Conservation (phyloP, 768 basidiomycete genomes). For the Xerocomellus amylosporus region DNA sequence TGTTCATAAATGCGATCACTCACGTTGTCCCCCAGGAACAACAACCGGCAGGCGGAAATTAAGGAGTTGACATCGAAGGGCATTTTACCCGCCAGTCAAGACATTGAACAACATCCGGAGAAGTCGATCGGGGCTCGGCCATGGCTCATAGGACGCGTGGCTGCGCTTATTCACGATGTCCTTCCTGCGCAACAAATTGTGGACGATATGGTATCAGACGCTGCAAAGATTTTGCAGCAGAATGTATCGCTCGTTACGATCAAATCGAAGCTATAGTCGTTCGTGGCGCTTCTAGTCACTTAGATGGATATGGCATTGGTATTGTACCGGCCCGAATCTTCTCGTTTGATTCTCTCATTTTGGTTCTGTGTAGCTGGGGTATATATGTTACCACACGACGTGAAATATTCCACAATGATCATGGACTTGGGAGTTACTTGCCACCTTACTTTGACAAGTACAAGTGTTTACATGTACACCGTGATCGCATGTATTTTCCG, state of each 20-base stretch:
- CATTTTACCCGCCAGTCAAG: constrained; percentile 70
- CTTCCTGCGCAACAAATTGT: constrained; percentile 81
- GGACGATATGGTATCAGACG: constrained; percentile 72
- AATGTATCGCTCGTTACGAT: constrained; percentile 38
- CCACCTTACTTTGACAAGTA: too few species aligned
- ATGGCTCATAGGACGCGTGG: constrained; percentile 85
- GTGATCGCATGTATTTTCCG: too few species aligned
- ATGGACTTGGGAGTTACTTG: too few species aligned
- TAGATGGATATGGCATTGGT: neutral
- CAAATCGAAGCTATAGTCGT: constrained; percentile 49
- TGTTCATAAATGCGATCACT: neutral
- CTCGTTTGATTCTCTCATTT: neutral
- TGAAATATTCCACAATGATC: too few species aligned
- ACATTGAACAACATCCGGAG: constrained; percentile 79
- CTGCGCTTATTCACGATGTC: constrained; percentile 70
- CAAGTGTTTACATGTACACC: too few species aligned
- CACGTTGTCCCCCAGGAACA: constrained; percentile 49
- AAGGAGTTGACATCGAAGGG: constrained; percentile 79
- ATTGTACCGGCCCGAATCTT: too few species aligned
- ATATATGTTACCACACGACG: neutral
- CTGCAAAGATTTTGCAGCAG: constrained; percentile 45
- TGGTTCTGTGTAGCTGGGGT: neutral
- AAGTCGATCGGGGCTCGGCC: constrained; percentile 61
- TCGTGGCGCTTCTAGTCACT: too few species aligned
- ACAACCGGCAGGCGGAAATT: constrained; percentile 77